Evolutionary conservation across 1,284 basidiomycete species (phyloP).

Genomic region (Leccinum solheimii): DNA sequence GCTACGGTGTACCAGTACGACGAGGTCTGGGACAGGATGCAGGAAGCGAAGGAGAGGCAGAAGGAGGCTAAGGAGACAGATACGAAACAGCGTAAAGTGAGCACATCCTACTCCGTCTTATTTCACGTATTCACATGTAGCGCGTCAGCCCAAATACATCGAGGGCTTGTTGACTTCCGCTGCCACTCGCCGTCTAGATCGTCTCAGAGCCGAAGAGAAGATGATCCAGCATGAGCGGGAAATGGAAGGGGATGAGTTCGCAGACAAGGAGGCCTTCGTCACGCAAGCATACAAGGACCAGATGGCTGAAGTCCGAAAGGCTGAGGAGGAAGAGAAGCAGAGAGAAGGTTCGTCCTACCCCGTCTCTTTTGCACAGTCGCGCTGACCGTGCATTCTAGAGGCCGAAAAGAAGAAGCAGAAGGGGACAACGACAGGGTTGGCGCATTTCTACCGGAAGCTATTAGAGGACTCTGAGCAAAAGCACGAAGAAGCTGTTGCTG

Average conservation of each 20-base stretch:
- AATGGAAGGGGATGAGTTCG: conserved; percentile 91
- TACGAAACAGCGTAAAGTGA: conserved; percentile 71
- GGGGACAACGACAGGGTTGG: conserved; percentile 69
- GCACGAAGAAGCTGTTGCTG: conserved; percentile 83
- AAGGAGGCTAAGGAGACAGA: conserved; percentile 76
- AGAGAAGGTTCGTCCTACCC: conserved; percentile 69
- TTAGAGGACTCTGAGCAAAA: conserved; percentile 79
- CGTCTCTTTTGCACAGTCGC: neutral
- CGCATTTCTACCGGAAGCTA: conserved; percentile 83
- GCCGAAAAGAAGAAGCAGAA: conserved; percentile 63
- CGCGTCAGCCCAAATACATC: conserved; percentile 88
- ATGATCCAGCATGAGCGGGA: conserved; percentile 94
- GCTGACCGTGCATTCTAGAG: conserved; percentile 41
- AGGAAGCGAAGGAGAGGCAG: conserved; percentile 75
- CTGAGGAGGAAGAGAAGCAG: conserved; percentile 88
- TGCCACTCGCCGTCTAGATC: conserved; percentile 83
- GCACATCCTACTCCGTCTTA: conserved; percentile 19
- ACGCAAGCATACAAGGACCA: conserved; percentile 98
- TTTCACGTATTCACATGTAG: conserved; percentile 15
- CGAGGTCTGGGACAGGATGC: conserved; percentile 95
- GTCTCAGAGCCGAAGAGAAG: conserved; percentile 96
- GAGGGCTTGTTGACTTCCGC: conserved; percentile 80
- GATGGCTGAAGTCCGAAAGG: conserved; percentile 86
- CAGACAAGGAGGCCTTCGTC: conserved; percentile 94
- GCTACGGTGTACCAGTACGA: conserved; percentile 93